Conservation (phyloP, 768 basidiomycete genomes). For the Neoboletus magnificus region DNA sequence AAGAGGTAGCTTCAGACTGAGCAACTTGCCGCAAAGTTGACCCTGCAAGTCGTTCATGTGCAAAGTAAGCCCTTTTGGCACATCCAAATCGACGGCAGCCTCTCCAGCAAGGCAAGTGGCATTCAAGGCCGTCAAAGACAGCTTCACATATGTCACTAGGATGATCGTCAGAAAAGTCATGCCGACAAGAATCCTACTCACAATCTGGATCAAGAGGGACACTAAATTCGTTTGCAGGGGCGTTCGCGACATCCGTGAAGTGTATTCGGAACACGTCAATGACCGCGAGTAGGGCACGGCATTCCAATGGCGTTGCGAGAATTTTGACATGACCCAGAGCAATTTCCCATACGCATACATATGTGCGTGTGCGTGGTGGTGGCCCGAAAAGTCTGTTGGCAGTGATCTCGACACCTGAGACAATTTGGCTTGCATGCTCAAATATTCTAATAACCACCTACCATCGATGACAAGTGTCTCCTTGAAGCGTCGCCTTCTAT, state of each 20-base stretch:
- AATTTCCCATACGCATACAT: conserved; percentile 93
- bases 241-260: conserved; percentile 73
- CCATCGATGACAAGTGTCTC: conserved; percentile 51
- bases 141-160: conserved; percentile 81
- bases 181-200: conserved; percentile 32
- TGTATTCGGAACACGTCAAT: conserved; percentile 60
- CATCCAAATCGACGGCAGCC: conserved; percentile 50
- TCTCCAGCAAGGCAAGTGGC: conserved; percentile 51
- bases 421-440: background rate
- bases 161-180: conserved; percentile 6
- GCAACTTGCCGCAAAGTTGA: conserved; percentile 59
- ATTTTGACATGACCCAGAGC: conserved; percentile 62
- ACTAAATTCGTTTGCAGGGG: conserved; percentile 68
- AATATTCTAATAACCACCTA: conserved; percentile 14
- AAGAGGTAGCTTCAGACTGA: conserved; percentile 55
- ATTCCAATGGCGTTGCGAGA: conserved; percentile 52
- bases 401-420: conserved; percentile 68
- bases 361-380: conserved; percentile 77
- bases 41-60: conserved; percentile 78
- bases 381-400: conserved; percentile 90
- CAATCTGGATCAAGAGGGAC: conserved; percentile 74
- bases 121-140: conserved; percentile 54
- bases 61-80: conserved; percentile 59
- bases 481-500: conserved; percentile 17
- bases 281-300: conserved; percentile 48